phyloP scores from a whole-genome alignment of 495 filamentous ascomycete species.

The Hyaloscypha variabilis region DNA sequence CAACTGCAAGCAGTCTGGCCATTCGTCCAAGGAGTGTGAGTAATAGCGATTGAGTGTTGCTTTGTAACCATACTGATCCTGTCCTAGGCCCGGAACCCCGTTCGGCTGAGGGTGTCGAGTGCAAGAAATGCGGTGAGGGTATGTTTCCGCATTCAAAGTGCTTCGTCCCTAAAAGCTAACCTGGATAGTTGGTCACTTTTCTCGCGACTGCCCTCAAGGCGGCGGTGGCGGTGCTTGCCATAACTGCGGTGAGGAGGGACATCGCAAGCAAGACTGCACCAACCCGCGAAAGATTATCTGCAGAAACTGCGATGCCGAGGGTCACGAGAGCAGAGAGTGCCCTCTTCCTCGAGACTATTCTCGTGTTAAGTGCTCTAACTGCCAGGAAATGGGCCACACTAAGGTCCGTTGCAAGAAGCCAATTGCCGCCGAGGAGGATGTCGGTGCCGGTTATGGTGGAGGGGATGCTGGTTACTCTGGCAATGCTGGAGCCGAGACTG shows the following conservation, averaged over 20 bases:
- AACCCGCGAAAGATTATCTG: slow-evolving; percentile 55
- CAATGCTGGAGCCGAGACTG: not conserved
- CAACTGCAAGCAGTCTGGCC: slow-evolving; percentile 78
- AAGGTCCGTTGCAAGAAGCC: slow-evolving; percentile 30
- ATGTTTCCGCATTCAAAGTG: slow-evolving; percentile 28
- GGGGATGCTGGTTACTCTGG: slow-evolving; percentile 1
- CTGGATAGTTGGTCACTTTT: slow-evolving; percentile 74
- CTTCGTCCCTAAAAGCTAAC: not conserved
- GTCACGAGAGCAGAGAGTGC: slow-evolving; percentile 75
- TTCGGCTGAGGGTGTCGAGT: slow-evolving; percentile 74
- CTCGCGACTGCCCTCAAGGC: slow-evolving; percentile 73
- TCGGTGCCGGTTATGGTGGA: slow-evolving; percentile 8
- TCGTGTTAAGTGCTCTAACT: slow-evolving; percentile 31
- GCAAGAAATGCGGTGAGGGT: slow-evolving; percentile 76
- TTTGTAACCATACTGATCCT: not conserved
- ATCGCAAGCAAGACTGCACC: slow-evolving; percentile 45
- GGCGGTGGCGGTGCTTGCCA: slow-evolving; percentile 30
- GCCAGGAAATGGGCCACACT: slow-evolving; percentile 30
- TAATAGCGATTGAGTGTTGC: not conserved
- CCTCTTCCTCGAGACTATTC: slow-evolving; percentile 69
- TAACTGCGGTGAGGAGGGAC: slow-evolving; percentile 33
- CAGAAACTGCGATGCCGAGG: slow-evolving; percentile 72
- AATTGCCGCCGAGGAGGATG: slow-evolving; percentile 10
- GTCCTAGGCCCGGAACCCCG: slow-evolving; percentile 60
- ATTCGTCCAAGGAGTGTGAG: slow-evolving; percentile 60